Evolutionary conservation across 495 filamentous ascomycete species (phyloP), one percentile per base, ranked within the genome.

Genomic region (Hypoxylon cercidicola): DNA sequence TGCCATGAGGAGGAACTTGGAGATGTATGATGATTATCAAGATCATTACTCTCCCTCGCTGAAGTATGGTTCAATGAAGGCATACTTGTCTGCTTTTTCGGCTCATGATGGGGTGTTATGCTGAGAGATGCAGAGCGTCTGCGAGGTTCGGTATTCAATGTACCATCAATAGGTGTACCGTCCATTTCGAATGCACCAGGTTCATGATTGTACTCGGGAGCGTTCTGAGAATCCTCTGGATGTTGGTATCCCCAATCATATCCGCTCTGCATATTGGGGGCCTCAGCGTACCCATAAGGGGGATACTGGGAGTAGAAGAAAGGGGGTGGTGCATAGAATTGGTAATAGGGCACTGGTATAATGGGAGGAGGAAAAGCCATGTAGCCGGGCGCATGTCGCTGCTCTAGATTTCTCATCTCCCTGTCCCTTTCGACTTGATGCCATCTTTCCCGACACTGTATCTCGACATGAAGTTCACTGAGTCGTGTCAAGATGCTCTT

Each of bases 401-500:
- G 71, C 18, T 5, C 11, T 4, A 25, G 16, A 9, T 41, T 28
- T n/a, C 41, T 41, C 30, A 37, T 23, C 19, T 50, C 30, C 37
- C 58, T 61, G 25, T 72, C 66, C 34, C 15, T 35, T 16, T 75
- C 74, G 9, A 75, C 70, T 40, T 64, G 70, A 45, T 53, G 52
- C 73, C 72, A 78, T 39, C 76, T 63, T 46, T 76, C 75, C 19
- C 73, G 61, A 28, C 71, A 75, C 61, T 74, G 73, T 10, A 80
- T 74, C 57, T 84, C 80, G 18, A 76, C 58, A 23, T 75, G 57
- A 18, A 84, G 63, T 59, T 83, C 79, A n/a, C 76, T 71, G 25
- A 83, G 67, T 16, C 80, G 60, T 5, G 67, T 43, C 37, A 81
- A 59, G 16, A 81, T 75, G 16, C 68, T 49, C 48, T 66, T 72